Percentiles rank a stretch among this genome's conserved stretches.
These are phyloP conservation scores for Xylaria grammica DNA, from an alignment of 495 filamentous ascomycete species.

Conservation along the genomic window DNA sequence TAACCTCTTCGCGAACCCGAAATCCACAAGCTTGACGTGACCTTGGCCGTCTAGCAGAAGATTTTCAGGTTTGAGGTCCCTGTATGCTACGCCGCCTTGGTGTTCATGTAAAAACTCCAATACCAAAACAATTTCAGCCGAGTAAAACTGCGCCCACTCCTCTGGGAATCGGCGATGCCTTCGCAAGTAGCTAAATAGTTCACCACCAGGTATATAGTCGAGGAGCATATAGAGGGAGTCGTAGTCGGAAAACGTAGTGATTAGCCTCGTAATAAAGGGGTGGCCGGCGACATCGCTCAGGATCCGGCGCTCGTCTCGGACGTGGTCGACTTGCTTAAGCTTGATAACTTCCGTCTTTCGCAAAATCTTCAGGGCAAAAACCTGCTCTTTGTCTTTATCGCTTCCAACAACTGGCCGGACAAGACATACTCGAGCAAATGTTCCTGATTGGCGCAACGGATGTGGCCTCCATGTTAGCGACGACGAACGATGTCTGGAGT, in stretches of 20 bases:
- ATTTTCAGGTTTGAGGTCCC: slow-evolving; percentile 96
- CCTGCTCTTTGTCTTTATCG: slow-evolving; percentile 64
- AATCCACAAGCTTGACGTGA: slow-evolving; percentile 97
- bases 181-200: slow-evolving; percentile 93
- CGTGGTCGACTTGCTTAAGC: slow-evolving; percentile 97
- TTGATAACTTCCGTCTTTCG: slow-evolving; percentile 87
- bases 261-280: slow-evolving; percentile 92
- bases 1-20: slow-evolving; percentile 91
- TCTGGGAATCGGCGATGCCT: slow-evolving; percentile 86
- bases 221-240: slow-evolving; percentile 93
- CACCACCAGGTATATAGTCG: slow-evolving; percentile 91
- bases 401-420: slow-evolving; percentile 64
- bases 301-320: slow-evolving; percentile 88
- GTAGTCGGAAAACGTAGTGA: slow-evolving; percentile 87
- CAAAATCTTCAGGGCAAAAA: slow-evolving; percentile 92
- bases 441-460: slow-evolving; percentile 62
- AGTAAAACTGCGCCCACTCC: slow-evolving; percentile 87
- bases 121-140: slow-evolving; percentile 91
- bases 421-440: slow-evolving; percentile 94
- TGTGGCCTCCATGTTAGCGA: slow-evolving; percentile 15
- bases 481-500: neutral
- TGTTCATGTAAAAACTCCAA: slow-evolving; percentile 92
- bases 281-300: slow-evolving; percentile 87
- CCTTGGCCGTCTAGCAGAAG: slow-evolving; percentile 89
- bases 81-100: slow-evolving; percentile 82